Evolutionary conservation across 805 yeast species (phyloP).

Genomic region (Hanseniaspora taiwanica): DNA sequence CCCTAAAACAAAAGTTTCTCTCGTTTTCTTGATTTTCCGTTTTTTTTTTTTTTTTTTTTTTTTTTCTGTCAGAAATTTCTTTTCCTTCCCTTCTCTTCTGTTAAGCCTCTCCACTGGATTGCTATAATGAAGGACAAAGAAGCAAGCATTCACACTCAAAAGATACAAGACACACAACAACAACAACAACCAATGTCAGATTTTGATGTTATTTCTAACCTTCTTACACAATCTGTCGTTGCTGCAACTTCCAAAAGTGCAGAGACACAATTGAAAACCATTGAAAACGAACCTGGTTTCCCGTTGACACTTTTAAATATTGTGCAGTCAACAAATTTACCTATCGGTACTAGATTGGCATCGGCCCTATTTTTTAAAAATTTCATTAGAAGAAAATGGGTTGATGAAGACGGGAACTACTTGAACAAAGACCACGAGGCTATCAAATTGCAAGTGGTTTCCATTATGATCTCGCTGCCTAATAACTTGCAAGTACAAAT

Average conservation of each 20-base stretch:
- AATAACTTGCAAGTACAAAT: constrained; percentile 76
- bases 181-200: constrained; percentile 25
- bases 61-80: no score
- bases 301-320: constrained; percentile 62
- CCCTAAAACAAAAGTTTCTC: no score
- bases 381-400: constrained; percentile 73
- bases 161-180: not conserved
- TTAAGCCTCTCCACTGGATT: no score
- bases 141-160: no score
- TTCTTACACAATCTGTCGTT: constrained; percentile 49
- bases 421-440: constrained; percentile 51
- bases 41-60: no score
- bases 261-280: constrained; percentile 46
- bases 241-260: constrained; percentile 55
- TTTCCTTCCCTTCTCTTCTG: no score
- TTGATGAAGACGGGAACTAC: constrained; percentile 78
- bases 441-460: constrained; percentile 65
- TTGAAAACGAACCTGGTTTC: constrained; percentile 64
- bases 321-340: constrained; percentile 48
- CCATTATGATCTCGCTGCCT: constrained; percentile 77
- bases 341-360: constrained; percentile 57
- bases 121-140: no score
- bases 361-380: constrained; percentile 87
- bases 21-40: no score
- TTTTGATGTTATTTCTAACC: constrained; percentile 37